A percentile compares a stretch with the other conserved stretches of the same genome.
Conservation (phyloP, 768 basidiomycete genomes). For the Termitomyces sp. region DNA sequence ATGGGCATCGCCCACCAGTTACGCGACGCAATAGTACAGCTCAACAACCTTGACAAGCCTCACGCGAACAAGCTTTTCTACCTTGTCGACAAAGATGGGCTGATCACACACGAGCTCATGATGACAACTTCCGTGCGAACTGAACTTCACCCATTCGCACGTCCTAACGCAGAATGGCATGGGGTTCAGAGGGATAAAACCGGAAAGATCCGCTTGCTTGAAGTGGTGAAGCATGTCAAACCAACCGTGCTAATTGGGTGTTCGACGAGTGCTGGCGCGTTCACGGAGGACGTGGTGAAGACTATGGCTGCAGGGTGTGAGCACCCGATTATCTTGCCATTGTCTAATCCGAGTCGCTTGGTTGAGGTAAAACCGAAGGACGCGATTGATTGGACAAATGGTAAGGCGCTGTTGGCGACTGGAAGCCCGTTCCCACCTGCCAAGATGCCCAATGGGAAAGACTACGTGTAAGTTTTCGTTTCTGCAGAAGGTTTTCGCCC, state of each 20-base stretch:
- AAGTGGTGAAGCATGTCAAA: slow-evolving; percentile 64
- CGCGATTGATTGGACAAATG: slow-evolving; percentile 73
- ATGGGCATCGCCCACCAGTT: slow-evolving; percentile 75
- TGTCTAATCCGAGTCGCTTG: slow-evolving; percentile 75
- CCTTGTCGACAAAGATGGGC: slow-evolving; percentile 64
- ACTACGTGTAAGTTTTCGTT: slow-evolving; percentile 47
- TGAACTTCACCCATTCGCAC: slow-evolving; percentile 47
- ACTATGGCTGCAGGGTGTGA: slow-evolving; percentile 65
- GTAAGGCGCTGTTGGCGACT: slow-evolving; percentile 75
- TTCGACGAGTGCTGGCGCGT: slow-evolving; percentile 73
- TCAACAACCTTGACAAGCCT: slow-evolving; percentile 41
- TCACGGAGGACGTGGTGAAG: slow-evolving; percentile 65
- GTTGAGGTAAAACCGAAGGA: slow-evolving; percentile 72
- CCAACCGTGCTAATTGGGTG: slow-evolving; percentile 85
- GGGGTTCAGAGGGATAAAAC: slow-evolving; percentile 26
- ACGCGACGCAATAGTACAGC: slow-evolving; percentile 64
- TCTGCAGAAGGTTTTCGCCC: background rate
- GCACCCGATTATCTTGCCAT: slow-evolving; percentile 77
- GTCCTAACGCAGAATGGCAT: slow-evolving; percentile 52
- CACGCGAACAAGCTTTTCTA: slow-evolving; percentile 67
- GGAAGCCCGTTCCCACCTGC: slow-evolving; percentile 81
- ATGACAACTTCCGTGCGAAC: slow-evolving; percentile 36
- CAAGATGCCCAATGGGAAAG: slow-evolving; percentile 57
- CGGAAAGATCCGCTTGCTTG: slow-evolving; percentile 49
- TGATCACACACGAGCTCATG: slow-evolving; percentile 42